These are phyloP conservation scores for Corynascus novoguineensis DNA, from an alignment of 495 filamentous ascomycete species.

Conservation along the genomic window DNA sequence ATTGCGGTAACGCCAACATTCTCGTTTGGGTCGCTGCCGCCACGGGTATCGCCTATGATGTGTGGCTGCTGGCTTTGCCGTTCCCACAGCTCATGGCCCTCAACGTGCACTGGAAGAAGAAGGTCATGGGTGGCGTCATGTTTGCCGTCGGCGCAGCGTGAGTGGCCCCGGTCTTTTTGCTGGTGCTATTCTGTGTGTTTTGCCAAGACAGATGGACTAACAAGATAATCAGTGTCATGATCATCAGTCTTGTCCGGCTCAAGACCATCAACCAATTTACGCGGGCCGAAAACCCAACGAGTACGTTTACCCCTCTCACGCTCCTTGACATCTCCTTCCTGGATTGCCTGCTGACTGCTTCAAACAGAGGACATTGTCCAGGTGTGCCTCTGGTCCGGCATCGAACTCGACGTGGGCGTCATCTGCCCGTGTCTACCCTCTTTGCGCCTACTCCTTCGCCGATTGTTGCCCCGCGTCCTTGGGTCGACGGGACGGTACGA, in stretches of 20 bases:
- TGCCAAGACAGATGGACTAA: background rate
- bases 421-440: constrained; percentile 30
- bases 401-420: constrained; percentile 32
- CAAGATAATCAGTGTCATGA: constrained; percentile 19
- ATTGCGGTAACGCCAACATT: constrained; percentile 30
- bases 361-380: constrained; percentile 26
- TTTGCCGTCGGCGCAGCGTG: constrained; percentile 37
- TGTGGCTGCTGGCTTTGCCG: constrained; percentile 36
- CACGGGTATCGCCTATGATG: constrained; percentile 33
- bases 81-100: constrained; percentile 32
- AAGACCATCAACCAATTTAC: constrained; percentile 29
- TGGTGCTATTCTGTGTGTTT: too few species aligned
- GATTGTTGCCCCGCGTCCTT: constrained; percentile 18
- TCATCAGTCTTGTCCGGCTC: constrained; percentile 29
- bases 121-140: constrained; percentile 32
- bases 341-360: background rate
- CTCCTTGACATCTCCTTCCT: background rate
- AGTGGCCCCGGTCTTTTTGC: background rate
- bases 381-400: constrained; percentile 28
- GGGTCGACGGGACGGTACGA: constrained; percentile 17
- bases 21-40: constrained; percentile 29
- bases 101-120: constrained; percentile 34
- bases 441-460: constrained; percentile 25
- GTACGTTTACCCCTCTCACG: constrained; percentile 9
- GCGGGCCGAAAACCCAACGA: constrained; percentile 23